Evolutionary conservation across 2,329 filamentous ascomycete genomes (phyloP), one percentile per base, ranked within the genome.

Genomic region (Colletotrichum limetticola): DNA sequence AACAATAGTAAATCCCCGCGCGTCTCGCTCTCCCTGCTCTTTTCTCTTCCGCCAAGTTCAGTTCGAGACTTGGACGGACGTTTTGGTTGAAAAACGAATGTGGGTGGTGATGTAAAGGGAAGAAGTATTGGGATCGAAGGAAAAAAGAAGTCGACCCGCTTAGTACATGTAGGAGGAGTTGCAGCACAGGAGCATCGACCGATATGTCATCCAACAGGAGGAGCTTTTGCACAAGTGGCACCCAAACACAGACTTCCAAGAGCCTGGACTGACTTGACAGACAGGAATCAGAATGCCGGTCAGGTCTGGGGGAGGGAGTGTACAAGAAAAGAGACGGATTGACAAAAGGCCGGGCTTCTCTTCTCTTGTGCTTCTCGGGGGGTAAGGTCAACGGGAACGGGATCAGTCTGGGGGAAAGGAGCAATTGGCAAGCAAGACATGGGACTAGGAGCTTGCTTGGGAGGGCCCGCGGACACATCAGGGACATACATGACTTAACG

Each of bases 121-220:
- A 61, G 60, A 61, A 60, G 53, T 37, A 65, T 56, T 57, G 65
- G 30, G 42, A 42, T 24, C 24, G 22, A 37, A 26, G 70, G 55
- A 64, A 35, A 64, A 52, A 59, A 72, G 55, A 49, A 63, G 32
- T 22, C 66, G 70, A 57, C 55, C 66, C 70, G 70, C 70, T 64
- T 64, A 64, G 61, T 37, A 26, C 61, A 64, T 64, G 61, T 55
- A 64, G 49, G 7, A 55, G 16, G 42, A 49, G 42, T 49, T 8
- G 19, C 52, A 60, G 53, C 24, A 58, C 32, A 49, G 49, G 56
- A 72, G 70, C 66, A 70, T 70, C 60, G 66, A 46, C 9, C 53
- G 26, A 52, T 32, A 72, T 70, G 70, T 72, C 70, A 72, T 72
- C 35, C 66, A 72, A 68, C 30, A 69, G 24, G 55, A 58, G 28